Base-by-base conservation (phyloP, 345 rosid species). In the Salix exigua region DNA sequence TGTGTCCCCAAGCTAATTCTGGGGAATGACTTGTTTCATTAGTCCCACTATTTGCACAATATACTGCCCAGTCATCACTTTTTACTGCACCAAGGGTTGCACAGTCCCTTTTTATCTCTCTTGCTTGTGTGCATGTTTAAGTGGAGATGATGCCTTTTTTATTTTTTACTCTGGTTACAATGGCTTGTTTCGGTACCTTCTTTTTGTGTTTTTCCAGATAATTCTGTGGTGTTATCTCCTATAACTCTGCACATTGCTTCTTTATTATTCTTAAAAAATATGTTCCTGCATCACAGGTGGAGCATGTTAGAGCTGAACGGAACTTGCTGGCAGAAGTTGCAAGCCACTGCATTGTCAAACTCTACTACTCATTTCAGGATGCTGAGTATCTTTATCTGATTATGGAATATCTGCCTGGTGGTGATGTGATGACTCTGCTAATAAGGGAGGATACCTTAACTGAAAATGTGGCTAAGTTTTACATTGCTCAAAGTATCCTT, bases 221-320 rank as follows among this genome's bases (percentile, higher is more conserved):
- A 28, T 28, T 28, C 7, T 62, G 50, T 30, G 28, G 1, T 30
- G 38, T 1, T 65, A 35, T 37, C 4, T 17, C 40, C n/a, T 66
- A 21, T 12, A 50, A 35, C 66, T 72, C 65, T 73, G 48, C 14
- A 26, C 35, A 55, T 21, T 50, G 25, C 69, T 71, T 71, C 42
- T 72, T 73, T 66, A 18, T 6, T 75, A 19, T 50, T 35, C 73
- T 75, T 68, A 69, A n/a, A 66, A 26, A 71, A 71, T 71, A 50
- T 28, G 18, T 66, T 48, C 66, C n/a, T 66, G 35, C 77, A 84
- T 72, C 67, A 51, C 79, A 94, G 98, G 98, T 94, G 40, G 98
- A 94, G 87, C 98, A 94, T 88, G 98, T 92, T 73, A 89, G 96
- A 81, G 97, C 98, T n/a, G 98, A 94, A 89, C 91, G 98, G 83